phyloP scores from a whole-genome alignment of 1,284 basidiomycete species.

The Ceratobasidium sp. region DNA sequence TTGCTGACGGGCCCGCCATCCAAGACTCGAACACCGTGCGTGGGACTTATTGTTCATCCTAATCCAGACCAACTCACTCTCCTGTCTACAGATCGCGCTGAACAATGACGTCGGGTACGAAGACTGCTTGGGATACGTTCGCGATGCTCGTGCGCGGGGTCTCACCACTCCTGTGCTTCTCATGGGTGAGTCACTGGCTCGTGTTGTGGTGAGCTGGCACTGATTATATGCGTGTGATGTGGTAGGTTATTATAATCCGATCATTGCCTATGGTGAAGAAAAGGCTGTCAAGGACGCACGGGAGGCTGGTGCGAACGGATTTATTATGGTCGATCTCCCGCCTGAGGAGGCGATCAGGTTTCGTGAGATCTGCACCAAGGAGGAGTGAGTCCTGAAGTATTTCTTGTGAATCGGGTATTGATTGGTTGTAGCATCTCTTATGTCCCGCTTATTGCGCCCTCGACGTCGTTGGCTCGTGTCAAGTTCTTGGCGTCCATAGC shows the following conservation, averaged over 20 bases:
- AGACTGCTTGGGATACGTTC: slow-evolving; percentile 77
- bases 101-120: slow-evolving; percentile 79
- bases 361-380: slow-evolving; percentile 82
- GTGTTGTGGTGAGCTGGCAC: neutral
- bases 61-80: slow-evolving; percentile 15
- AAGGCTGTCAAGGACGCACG: slow-evolving; percentile 88
- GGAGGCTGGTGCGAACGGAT: slow-evolving; percentile 93
- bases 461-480: slow-evolving; percentile 86
- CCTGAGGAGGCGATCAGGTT: slow-evolving; percentile 95
- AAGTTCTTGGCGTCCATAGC: slow-evolving; percentile 92
- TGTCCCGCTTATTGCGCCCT: slow-evolving; percentile 94
- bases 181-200: slow-evolving; percentile 73
- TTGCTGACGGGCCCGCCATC: slow-evolving; percentile 92
- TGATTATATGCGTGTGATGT: slow-evolving; percentile 3
- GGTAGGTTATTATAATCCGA: slow-evolving; percentile 94
- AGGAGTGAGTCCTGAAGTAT: slow-evolving; percentile 75
- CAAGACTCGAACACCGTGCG: slow-evolving; percentile 90
- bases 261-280: slow-evolving; percentile 94
- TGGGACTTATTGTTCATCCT: neutral
- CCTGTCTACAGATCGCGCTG: slow-evolving; percentile 79
- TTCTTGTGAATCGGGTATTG: neutral
- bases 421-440: slow-evolving; percentile 79
- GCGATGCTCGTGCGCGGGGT: slow-evolving; percentile 80
- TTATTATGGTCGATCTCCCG: slow-evolving; percentile 96
- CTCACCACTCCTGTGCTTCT: slow-evolving; percentile 87